Conservation (phyloP, 2,329 filamentous ascomycete species). For the Pseudogymnoascus sp. region DNA sequence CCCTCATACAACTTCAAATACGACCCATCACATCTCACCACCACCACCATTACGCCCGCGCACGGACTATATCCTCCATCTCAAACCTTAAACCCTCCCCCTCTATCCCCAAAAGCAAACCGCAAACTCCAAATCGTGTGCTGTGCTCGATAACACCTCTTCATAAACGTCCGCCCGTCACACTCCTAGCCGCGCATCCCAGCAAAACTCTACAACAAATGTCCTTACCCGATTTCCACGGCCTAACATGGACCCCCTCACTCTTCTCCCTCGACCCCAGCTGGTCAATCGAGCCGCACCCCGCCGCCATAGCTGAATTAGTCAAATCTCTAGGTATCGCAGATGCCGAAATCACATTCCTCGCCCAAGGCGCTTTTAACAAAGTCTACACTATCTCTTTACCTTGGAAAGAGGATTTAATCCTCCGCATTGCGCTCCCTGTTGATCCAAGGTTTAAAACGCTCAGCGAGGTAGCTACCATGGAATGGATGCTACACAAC, state of each 20-base stretch:
- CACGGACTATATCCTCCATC: no score
- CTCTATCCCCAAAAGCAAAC: no score
- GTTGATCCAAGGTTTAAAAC: constrained; percentile 32
- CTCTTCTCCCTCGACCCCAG: neutral
- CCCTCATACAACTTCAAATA: no score
- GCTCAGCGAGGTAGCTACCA: constrained; percentile 32
- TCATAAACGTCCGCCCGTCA: no score
- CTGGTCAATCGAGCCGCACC: neutral
- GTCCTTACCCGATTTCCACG: neutral
- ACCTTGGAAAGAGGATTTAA: constrained; percentile 21
- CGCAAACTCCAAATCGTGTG: no score
- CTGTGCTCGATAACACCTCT: no score
- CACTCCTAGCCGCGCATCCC: no score
- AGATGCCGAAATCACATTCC: constrained; percentile 14
- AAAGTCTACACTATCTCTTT: constrained; percentile 26
- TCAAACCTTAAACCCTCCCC: no score
- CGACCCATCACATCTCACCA: no score
- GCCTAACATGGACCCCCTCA: neutral
- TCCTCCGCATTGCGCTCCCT: constrained; percentile 30
- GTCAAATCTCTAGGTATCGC: neutral
- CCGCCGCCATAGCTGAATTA: neutral
- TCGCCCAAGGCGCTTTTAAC: constrained; percentile 24
- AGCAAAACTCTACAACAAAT: no score
- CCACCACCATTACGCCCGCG: no score
- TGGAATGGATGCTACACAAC: constrained; percentile 26